phyloP scores from a whole-genome alignment of 106 monocot genomes.

The Dendrobium chrysotoxum region DNA sequence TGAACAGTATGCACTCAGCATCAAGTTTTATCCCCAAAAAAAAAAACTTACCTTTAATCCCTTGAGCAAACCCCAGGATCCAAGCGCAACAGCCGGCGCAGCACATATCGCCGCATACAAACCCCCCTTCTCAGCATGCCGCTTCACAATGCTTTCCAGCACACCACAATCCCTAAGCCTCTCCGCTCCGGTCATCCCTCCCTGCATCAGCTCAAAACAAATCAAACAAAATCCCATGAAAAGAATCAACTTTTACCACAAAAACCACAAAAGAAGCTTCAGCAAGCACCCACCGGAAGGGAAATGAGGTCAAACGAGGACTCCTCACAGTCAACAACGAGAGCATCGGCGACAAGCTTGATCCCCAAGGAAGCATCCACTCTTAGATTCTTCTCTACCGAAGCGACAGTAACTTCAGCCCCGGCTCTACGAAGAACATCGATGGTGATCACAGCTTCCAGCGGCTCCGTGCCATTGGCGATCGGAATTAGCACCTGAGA shows the following conservation, averaged over 20 bases:
- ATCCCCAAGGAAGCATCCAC: slow-evolving; percentile 61
- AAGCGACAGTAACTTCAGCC: slow-evolving; percentile 82
- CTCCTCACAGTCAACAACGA: slow-evolving; percentile 37
- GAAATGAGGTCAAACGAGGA: slow-evolving; percentile 46
- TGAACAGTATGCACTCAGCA: no score
- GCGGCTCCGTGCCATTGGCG: slow-evolving; percentile 81
- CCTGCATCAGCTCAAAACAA: slow-evolving; percentile 25
- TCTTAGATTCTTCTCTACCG: slow-evolving; percentile 31
- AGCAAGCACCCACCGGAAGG: slow-evolving; percentile 20
- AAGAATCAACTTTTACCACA: not conserved
- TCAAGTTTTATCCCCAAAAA: no score
- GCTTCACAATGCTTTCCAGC: slow-evolving; percentile 60
- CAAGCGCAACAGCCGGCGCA: slow-evolving; percentile 67
- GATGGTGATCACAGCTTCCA: slow-evolving; percentile 85
- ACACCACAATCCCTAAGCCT: slow-evolving; percentile 51
- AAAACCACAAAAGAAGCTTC: not conserved
- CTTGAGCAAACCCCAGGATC: slow-evolving; percentile 84
- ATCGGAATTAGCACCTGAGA: slow-evolving; percentile 72
- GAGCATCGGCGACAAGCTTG: slow-evolving; percentile 76
- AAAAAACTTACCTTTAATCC: slow-evolving; percentile 40
- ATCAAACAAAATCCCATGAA: not conserved
- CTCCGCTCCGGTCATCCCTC: slow-evolving; percentile 69
- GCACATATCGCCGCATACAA: slow-evolving; percentile 84
- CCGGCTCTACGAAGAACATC: slow-evolving; percentile 83
- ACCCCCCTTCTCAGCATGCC: slow-evolving; percentile 49